phyloP scores from a whole-genome alignment of 1,284 basidiomycete genomes.

The Coniferiporia sulphurascens region DNA sequence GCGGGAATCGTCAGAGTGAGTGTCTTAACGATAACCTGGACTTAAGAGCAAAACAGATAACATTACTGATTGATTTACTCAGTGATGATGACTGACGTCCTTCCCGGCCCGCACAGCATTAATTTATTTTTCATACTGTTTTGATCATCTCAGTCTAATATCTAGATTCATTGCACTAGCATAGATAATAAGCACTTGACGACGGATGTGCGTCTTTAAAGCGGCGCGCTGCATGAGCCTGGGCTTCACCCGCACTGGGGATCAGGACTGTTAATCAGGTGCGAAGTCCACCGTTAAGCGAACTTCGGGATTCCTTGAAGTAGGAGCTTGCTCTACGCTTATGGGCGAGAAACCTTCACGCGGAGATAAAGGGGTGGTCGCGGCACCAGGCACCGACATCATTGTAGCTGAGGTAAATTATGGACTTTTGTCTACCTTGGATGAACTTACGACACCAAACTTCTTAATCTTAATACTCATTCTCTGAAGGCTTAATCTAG shows the following conservation, averaged over 20 bases:
- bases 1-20: slow-evolving; percentile 81
- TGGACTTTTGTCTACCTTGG: no score
- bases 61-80: background rate
- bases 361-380: background rate
- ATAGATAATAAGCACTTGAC: background rate
- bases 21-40: slow-evolving; percentile 21
- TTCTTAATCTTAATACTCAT: no score
- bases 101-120: slow-evolving; percentile 1
- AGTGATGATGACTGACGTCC: slow-evolving; percentile 13
- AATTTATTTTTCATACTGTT: slow-evolving; percentile 5
- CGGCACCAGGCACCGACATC: background rate
- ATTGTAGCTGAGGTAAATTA: background rate
- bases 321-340: background rate
- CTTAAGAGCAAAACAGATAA: background rate
- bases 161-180: background rate
- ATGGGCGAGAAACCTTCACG: background rate
- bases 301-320: background rate
- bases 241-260: no score
- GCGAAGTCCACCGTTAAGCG: background rate
- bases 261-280: background rate
- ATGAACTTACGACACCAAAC: no score
- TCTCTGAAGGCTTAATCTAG: no score
- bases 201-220: no score
- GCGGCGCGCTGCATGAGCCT: no score
- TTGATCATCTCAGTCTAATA: no score